Evolutionary conservation across 176 grass and related monocot species (phyloP).

Genomic region (Aegilops tauschii): DNA sequence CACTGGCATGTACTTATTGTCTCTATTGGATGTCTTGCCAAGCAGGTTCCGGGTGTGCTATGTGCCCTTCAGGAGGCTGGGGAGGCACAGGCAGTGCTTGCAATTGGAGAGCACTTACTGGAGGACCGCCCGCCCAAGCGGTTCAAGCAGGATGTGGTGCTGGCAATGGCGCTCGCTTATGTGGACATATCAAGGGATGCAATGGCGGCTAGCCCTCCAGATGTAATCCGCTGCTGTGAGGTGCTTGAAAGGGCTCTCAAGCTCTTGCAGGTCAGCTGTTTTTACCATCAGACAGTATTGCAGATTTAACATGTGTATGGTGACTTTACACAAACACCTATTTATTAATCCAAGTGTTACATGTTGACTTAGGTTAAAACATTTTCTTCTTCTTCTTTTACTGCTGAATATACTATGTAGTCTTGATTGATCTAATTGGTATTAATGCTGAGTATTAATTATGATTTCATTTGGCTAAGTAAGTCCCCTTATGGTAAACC

Average conservation of each 20-base stretch:
- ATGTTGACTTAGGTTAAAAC: background rate
- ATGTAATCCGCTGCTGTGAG: slow-evolving; percentile 82
- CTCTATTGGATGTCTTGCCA: background rate
- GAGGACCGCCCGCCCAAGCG: slow-evolving; percentile 58
- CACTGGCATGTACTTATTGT: background rate
- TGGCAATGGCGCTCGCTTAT: slow-evolving; percentile 82
- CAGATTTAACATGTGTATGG: background rate
- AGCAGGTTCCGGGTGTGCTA: slow-evolving; percentile 76
- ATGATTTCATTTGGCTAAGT: background rate
- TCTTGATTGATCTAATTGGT: background rate
- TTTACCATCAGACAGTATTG: background rate
- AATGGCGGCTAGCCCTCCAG: slow-evolving; percentile 67
- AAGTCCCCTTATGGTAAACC: background rate
- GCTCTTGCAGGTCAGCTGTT: slow-evolving; percentile 65
- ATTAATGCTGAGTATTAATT: background rate
- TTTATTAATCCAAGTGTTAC: background rate
- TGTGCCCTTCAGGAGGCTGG: slow-evolving; percentile 85
- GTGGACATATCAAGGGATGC: slow-evolving; percentile 89
- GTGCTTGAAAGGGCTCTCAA: slow-evolving; percentile 93
- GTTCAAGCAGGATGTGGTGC: slow-evolving; percentile 95
- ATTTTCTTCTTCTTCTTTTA: background rate
- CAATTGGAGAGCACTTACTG: slow-evolving; percentile 54
- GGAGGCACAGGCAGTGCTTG: slow-evolving; percentile 60
- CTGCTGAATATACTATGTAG: background rate
- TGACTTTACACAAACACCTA: background rate